These are phyloP conservation scores for Aphanomyces stellatus DNA, from an alignment of 352 stramenopile species.

Conservation along the genomic window DNA sequence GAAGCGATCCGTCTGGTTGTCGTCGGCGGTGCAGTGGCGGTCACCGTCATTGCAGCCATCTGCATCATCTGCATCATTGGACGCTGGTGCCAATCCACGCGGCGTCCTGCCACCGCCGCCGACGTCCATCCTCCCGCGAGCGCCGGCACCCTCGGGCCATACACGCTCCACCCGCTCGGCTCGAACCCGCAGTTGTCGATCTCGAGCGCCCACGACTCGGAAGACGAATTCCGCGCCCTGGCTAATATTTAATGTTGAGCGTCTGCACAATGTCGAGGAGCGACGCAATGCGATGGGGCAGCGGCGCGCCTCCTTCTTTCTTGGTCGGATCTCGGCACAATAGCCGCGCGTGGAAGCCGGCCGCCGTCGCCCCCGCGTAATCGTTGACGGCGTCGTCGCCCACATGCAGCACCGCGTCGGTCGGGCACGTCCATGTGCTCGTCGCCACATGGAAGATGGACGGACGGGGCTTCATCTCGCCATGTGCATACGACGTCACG, in stretches of 20 bases:
- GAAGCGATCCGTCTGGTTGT: too few relatives aligned
- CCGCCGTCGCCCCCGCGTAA: conserved; percentile 34
- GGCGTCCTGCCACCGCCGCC: too few relatives aligned
- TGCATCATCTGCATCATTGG: too few relatives aligned
- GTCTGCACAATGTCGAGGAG: not conserved
- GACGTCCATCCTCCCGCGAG: too few relatives aligned
- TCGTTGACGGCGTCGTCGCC: conserved; percentile 51
- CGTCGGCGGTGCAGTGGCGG: too few relatives aligned
- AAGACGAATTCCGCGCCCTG: not conserved
- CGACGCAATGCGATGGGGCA: not conserved
- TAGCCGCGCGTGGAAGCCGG: conserved; percentile 36
- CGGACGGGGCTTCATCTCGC: conserved; percentile 39
- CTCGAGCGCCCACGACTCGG: not conserved
- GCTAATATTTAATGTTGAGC: not conserved
- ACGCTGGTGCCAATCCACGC: too few relatives aligned
- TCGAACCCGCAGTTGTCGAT: not conserved
- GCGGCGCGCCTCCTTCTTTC: not conserved
- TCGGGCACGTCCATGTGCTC: not conserved
- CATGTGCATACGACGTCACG: conserved; percentile 46
- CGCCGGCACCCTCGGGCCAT: too few relatives aligned
- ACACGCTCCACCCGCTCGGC: not conserved
- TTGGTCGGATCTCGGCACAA: not conserved
- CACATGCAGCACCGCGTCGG: conserved; percentile 39
- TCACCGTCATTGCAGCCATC: too few relatives aligned
- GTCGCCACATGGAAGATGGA: conserved; percentile 36